Conservation (phyloP, 192 early-diverging fungal genomes). For the Mortierella alpina region DNA sequence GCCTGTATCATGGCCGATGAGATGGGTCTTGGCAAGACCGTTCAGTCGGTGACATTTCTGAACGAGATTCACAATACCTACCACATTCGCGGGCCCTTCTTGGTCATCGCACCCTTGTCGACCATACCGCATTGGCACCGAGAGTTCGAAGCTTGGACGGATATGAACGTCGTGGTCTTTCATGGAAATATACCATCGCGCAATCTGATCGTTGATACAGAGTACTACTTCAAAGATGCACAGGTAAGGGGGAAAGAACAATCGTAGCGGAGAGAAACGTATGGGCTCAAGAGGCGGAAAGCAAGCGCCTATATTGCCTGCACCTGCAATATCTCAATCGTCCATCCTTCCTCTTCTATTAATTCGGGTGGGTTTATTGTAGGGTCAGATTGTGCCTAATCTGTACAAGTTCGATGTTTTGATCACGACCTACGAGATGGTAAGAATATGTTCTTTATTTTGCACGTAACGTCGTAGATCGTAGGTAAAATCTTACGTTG, state of each 20-base stretch:
- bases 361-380: conserved; percentile 10
- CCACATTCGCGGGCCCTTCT: conserved; percentile 78
- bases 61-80: conserved; percentile 72
- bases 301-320: too few species aligned
- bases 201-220: conserved; percentile 83
- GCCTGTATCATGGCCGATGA: conserved; percentile 99
- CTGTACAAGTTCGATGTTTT: conserved; percentile 70
- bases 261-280: neutral
- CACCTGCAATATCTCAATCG: neutral
- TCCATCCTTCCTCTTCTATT: neutral
- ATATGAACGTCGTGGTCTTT: conserved; percentile 51
- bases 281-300: too few species aligned
- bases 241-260: conserved; percentile 1
- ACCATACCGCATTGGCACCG: conserved; percentile 78
- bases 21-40: conserved; percentile 92
- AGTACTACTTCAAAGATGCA: conserved; percentile 64
- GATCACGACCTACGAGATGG: conserved; percentile 68
- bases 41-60: conserved; percentile 83
- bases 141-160: conserved; percentile 50
- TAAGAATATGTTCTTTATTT: neutral
- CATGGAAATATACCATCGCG: conserved; percentile 78
- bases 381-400: conserved; percentile 59
- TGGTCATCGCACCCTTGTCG: conserved; percentile 73
- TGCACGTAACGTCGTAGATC: neutral
- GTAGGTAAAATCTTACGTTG: neutral